Base-by-base conservation (phyloP, 768 basidiomycete species). In the Zangia roseola region DNA sequence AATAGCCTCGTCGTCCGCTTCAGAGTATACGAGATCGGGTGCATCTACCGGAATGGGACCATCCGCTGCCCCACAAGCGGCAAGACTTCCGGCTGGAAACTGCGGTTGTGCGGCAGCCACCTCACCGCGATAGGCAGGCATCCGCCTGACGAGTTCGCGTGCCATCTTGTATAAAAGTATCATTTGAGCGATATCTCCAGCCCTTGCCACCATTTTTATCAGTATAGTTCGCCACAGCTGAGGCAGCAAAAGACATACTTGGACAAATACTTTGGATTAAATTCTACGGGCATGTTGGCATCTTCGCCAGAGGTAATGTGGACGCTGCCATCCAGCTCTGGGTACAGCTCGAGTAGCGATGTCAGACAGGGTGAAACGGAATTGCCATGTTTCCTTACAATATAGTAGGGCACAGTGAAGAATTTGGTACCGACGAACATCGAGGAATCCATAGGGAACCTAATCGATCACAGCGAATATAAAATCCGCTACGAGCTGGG, bases 91-190 rank as follows among this genome's bases (percentile, higher is more conserved):
- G 2, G 43, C 42, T 0, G 61, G 34, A 43, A 75, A 75, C 7
- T 46, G 19, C 2, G 73, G 73, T 20, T 65, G 61, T 14, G 19
- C 8, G 0, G 19, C 14, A 13, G 49, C 9, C 2, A 47, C 40
- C 31, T 63, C 63, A 23, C 63, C 63, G 0, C 61, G 59, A 43
- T 61, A 65, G 5, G 41, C 41, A 6, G 68, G 57, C 76, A 84
- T 78, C 14, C 84, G 78, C 30, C 84, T 75, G 4, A 70, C 67
- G 10, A 80, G 53, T 64, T 86, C 83, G 2, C 83, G 73, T 4
- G 60, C 45, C 45, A 72, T 74, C 54, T 86, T 86, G 62, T 84
- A 86, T 0, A 59, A 70, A 72, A 79, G 79, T 44, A 68, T 68
- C 38, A 83, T 53, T 17, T 74, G 64, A 0, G 61, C 71, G 8